Conservation (phyloP, 2,329 filamentous ascomycete species). For the Aspergillus chevalieri region DNA sequence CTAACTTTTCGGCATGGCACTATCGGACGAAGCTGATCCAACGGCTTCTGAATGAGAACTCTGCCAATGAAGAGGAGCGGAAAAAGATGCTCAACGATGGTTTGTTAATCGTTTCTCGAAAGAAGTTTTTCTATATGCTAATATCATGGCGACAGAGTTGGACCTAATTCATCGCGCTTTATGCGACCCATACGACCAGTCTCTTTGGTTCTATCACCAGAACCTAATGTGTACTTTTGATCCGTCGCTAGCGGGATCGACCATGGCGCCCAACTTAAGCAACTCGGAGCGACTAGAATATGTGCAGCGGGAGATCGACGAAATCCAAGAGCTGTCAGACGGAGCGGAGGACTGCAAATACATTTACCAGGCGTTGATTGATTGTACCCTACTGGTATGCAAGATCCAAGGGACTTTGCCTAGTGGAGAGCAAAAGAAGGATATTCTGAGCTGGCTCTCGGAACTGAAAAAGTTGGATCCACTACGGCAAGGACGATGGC, state of each 20-base stretch:
- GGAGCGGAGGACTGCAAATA: constrained; percentile 72
- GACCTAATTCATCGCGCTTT: constrained; percentile 68
- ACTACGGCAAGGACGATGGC: constrained; percentile 68
- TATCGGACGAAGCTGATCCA: constrained; percentile 79
- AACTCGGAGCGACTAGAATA: constrained; percentile 59
- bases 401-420: constrained; percentile 44
- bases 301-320: constrained; percentile 64
- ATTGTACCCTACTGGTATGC: constrained; percentile 60
- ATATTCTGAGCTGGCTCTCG: constrained; percentile 55
- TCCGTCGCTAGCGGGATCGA: constrained; percentile 44
- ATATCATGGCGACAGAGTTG: constrained; percentile 53
- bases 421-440: constrained; percentile 34
- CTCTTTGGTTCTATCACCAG: constrained; percentile 94
- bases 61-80: constrained; percentile 57
- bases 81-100: constrained; percentile 66
- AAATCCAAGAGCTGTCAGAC: constrained; percentile 61
- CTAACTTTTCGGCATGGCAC: constrained; percentile 98
- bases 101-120: constrained; percentile 27
- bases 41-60: constrained; percentile 64
- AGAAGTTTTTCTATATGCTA: constrained; percentile 1
- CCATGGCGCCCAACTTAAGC: constrained; percentile 61
- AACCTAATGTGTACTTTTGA: constrained; percentile 69
- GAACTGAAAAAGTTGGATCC: constrained; percentile 66
- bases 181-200: constrained; percentile 90
- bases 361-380: constrained; percentile 80